phyloP scores from a whole-genome alignment of 441 rosid genomes.

The Geranium incanum region DNA sequence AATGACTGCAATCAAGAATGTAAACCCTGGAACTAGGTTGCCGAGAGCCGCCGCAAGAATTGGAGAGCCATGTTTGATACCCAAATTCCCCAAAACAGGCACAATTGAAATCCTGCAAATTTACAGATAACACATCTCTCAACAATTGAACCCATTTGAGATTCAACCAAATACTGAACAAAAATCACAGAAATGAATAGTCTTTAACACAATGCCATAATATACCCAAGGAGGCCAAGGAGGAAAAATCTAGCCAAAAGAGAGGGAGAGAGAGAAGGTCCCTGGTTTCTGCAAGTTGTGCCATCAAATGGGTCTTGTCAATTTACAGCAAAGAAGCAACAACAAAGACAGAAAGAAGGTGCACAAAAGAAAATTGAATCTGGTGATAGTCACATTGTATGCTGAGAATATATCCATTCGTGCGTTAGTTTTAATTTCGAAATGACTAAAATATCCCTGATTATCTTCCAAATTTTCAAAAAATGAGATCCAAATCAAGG shows the following conservation, averaged over 20 bases:
- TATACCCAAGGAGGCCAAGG: constrained; percentile 43
- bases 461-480: too few species aligned
- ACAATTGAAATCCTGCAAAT: constrained; percentile 28
- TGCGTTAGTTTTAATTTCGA: too few species aligned
- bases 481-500: too few species aligned
- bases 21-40: constrained; percentile 36
- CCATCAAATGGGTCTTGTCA: background rate
- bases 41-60: constrained; percentile 33
- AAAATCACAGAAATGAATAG: background rate
- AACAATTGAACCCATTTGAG: background rate
- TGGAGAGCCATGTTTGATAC: constrained; percentile 36
- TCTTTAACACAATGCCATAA: background rate
- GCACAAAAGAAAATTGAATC: background rate
- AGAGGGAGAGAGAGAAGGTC: constrained; percentile 33
- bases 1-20: constrained; percentile 37
- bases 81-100: constrained; percentile 28
- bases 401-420: too few species aligned
- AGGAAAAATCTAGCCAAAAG: constrained; percentile 42
- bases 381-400: too few species aligned
- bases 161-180: too few species aligned
- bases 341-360: too few species aligned
- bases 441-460: too few species aligned
- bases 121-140: background rate
- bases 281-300: constrained; percentile 26
- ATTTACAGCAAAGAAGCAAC: background rate